Percentiles rank a stretch among this genome's conserved stretches.
Conservation (phyloP, 1,284 basidiomycete species). For the Lentinus polychrous region DNA sequence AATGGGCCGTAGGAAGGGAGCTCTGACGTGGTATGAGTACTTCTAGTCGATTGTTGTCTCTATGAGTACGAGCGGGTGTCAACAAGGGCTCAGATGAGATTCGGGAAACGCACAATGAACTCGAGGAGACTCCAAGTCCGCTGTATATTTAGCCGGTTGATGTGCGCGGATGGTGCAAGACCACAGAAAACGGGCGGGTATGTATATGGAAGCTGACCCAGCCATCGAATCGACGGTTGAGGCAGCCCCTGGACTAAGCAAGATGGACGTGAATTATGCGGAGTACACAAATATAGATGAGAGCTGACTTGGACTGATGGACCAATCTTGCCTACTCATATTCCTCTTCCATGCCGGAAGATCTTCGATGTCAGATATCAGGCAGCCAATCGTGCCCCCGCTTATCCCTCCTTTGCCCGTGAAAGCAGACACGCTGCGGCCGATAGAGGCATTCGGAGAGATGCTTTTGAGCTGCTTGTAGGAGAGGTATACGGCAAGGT, state of each 20-base stretch:
- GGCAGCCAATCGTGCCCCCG: conserved; percentile 63
- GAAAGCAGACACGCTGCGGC: conserved; percentile 39
- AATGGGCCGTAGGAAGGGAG: conserved; percentile 47
- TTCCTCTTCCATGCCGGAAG: conserved; percentile 34
- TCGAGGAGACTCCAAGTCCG: conserved; percentile 64
- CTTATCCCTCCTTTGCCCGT: conserved; percentile 47
- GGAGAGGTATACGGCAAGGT: conserved; percentile 53
- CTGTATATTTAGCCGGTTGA: conserved; percentile 67
- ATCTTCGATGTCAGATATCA: conserved; percentile 41
- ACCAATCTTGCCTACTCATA: conserved; percentile 30
- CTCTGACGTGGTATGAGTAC: not conserved
- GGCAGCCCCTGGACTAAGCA: conserved; percentile 36
- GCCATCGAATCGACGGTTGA: conserved; percentile 29
- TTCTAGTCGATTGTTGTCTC: not conserved
- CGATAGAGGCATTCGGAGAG: conserved; percentile 26
- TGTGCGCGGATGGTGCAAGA: conserved; percentile 53
- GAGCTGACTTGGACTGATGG: conserved; percentile 49
- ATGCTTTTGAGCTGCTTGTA: conserved; percentile 38
- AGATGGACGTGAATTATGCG: not conserved
- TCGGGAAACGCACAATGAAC: no score
- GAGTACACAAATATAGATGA: not conserved
- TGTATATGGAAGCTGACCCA: conserved; percentile 44
- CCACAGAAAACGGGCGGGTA: conserved; percentile 43
- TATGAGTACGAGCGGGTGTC: not conserved
- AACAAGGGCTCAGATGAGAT: no score